Evolutionary conservation across 768 basidiomycete genomes (phyloP).

Genomic region (Favolaschia claudopus): DNA sequence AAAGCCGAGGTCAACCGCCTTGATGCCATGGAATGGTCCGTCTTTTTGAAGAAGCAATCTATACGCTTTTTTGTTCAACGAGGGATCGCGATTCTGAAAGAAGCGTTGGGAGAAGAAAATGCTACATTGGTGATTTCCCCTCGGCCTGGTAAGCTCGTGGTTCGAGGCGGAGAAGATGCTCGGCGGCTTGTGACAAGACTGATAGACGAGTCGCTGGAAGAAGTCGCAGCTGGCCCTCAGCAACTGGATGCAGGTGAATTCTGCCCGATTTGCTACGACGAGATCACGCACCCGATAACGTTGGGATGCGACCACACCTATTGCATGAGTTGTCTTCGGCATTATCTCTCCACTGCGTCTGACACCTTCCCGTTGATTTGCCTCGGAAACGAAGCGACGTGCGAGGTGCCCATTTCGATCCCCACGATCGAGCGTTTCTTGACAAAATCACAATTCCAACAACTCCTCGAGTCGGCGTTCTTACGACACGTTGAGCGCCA

Average conservation of each 20-base stretch:
- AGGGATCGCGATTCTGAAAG: slow-evolving; percentile 58
- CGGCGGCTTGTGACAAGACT: slow-evolving; percentile 53
- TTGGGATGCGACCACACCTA: slow-evolving; percentile 39
- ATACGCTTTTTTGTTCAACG: slow-evolving; percentile 59
- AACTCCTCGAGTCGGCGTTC: slow-evolving; percentile 24
- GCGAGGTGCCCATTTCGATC: slow-evolving; percentile 23
- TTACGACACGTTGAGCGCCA: slow-evolving; percentile 22
- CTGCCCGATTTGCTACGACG: slow-evolving; percentile 52
- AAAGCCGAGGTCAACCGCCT: slow-evolving; percentile 56
- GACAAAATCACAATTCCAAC: slow-evolving; percentile 13
- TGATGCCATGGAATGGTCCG: slow-evolving; percentile 49
- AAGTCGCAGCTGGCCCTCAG: slow-evolving; percentile 3
- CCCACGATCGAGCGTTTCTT: slow-evolving; percentile 21
- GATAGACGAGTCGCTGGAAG: slow-evolving; percentile 48
- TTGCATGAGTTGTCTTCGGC: slow-evolving; percentile 37
- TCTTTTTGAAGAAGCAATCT: slow-evolving; percentile 45
- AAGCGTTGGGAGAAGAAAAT: slow-evolving; percentile 61
- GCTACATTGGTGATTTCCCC: slow-evolving; percentile 52
- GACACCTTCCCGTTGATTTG: slow-evolving; percentile 26
- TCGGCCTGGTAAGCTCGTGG: slow-evolving; percentile 47
- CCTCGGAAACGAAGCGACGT: slow-evolving; percentile 27
- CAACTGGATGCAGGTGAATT: slow-evolving; percentile 8
- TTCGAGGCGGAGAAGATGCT: slow-evolving; percentile 66
- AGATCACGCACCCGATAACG: slow-evolving; percentile 29
- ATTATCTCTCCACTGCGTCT: slow-evolving; percentile 32